A percentile compares a stretch with the other conserved stretches of the same genome.
Evolutionary conservation across 1,284 basidiomycete species (phyloP).

Genomic region (Pholiota adiposa): DNA sequence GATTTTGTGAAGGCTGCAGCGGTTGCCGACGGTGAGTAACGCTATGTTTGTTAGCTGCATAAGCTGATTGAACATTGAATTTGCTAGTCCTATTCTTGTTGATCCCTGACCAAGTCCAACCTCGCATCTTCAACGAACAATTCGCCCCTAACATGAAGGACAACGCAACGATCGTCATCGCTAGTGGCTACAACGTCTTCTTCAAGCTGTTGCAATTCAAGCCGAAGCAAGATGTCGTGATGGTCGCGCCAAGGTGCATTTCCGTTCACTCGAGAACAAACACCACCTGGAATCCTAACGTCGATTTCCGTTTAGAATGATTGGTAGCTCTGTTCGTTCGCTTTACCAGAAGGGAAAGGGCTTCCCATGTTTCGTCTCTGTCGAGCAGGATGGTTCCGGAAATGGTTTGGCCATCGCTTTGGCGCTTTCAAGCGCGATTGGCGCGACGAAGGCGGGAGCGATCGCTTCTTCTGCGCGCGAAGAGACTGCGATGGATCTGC

Average conservation of each 20-base stretch:
- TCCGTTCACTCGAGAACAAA: background rate
- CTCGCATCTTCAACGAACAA: conserved; percentile 59
- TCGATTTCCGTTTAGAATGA: conserved; percentile 52
- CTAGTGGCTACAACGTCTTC: conserved; percentile 70
- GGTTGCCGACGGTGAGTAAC: conserved; percentile 52
- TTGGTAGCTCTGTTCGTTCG: conserved; percentile 66
- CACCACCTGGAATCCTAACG: background rate
- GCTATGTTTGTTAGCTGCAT: background rate
- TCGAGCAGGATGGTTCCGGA: conserved; percentile 64
- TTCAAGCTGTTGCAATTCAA: conserved; percentile 61
- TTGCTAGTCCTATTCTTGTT: conserved; percentile 59
- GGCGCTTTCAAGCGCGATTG: conserved; percentile 60
- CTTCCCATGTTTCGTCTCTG: conserved; percentile 69
- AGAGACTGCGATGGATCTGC: conserved; percentile 68
- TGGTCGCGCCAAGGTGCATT: conserved; percentile 64
- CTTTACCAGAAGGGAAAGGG: conserved; percentile 63
- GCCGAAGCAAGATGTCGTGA: conserved; percentile 61
- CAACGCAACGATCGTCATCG: conserved; percentile 55
- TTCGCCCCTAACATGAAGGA: conserved; percentile 56
- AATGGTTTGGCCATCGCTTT: conserved; percentile 51
- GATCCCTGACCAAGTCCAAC: conserved; percentile 68
- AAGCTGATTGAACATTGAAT: background rate
- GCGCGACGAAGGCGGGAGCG: conserved; percentile 68
- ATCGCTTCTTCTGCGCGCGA: conserved; percentile 67
- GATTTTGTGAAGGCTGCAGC: conserved; percentile 60